These are phyloP conservation scores for Trichoderma reesei DNA, from an alignment of 495 filamentous ascomycete species.

Conservation along the genomic window DNA sequence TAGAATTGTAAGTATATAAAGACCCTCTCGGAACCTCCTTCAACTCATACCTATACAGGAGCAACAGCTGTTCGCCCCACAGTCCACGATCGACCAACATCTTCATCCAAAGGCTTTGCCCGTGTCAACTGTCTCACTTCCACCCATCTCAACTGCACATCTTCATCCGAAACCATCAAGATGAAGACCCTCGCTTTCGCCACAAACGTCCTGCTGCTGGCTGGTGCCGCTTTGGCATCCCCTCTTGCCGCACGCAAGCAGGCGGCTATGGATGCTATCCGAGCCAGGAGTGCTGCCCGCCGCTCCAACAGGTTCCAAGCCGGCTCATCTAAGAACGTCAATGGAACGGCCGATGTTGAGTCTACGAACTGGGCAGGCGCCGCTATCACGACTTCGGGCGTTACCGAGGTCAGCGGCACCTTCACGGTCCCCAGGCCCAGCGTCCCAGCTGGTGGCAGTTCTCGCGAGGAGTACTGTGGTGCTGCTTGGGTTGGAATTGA, in stretches of 20 bases:
- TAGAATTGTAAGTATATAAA: not conserved
- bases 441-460: not conserved
- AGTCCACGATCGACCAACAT: not conserved
- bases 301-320: not conserved
- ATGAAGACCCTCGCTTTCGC: not conserved
- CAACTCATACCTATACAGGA: not conserved
- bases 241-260: not conserved
- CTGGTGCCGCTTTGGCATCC: not conserved
- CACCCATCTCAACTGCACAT: not conserved
- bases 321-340: not conserved
- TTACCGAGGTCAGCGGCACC: not conserved
- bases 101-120: not conserved
- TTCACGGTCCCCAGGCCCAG: not conserved
- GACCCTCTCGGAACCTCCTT: not conserved
- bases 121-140: not conserved
- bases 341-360: not conserved
- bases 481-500: not conserved
- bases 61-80: not conserved
- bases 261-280: conserved; percentile 2
- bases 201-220: not conserved
- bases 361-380: not conserved
- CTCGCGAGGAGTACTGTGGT: not conserved
- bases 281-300: not conserved
- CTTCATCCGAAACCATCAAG: not conserved
- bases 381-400: not conserved